Evolutionary conservation across 768 basidiomycete species (phyloP), one percentile per base, ranked within the genome.

Genomic region (Pholiota conissans): DNA sequence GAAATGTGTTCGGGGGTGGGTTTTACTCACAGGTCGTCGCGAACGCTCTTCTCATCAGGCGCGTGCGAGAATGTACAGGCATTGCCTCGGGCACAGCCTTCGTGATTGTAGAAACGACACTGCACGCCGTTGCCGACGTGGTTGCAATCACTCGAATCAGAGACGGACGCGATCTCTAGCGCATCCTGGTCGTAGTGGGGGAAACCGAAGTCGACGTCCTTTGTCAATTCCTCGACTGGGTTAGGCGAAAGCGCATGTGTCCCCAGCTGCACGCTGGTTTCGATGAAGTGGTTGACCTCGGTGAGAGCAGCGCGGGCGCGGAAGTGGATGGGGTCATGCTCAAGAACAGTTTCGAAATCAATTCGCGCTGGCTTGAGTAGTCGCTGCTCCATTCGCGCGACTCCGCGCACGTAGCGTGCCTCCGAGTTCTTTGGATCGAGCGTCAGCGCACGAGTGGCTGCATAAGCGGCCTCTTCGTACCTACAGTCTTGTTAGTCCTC

Each of bases 31-130:
- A 84, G 66, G 11, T 77, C 74, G 60, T 86, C 81, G 18, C 83
- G 73, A 13, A 83, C 74, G 58, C 84, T 85, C 65, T 78, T 81
- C 39, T 74, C 63, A 58, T 85, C 83, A 0, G 84, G 83, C 0
- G 81, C 79, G 64, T 86, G 84, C 18, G 77, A 81, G 66, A 73
- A 84, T 16, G 56, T 56, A 61, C 84, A 86, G 1, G 60, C 55
- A 7, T 18, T 50, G 0, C 83, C 80, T 3, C 74, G 70, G 9
- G 57, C 65, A 63, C 84, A 85, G 0, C 80, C 80, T 16, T 74
- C 71, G 57, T 79, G 82, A 55, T 86, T 86, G 64, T 85, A 84
- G 64, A 80, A 82, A 45, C 78, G 73, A 65, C 84, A 86, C 0
- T 84, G 78, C 2, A 76, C 72, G 2, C 77, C 76, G 49, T 82